Evolutionary conservation across 1,284 basidiomycete genomes (phyloP), one percentile per base, ranked within the genome.

Genomic region (Xerocomus nothofagi): DNA sequence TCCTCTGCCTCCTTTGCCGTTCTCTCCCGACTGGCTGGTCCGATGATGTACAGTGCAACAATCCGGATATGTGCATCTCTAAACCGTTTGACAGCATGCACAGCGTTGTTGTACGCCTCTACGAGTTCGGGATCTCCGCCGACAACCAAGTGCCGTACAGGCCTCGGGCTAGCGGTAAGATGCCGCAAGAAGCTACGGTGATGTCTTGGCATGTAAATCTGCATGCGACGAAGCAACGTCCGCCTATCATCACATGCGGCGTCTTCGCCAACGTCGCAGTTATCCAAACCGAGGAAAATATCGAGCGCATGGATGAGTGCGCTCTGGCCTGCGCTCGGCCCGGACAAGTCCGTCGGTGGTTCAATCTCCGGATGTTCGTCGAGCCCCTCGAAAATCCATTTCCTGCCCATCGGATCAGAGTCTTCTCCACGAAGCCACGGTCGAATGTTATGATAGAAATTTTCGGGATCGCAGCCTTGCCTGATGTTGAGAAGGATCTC

Each of bases 341-440:
- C 94, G 0, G 89, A 89, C 44, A 91, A 81, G 60, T 89, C 79
- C 1, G 71, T 76, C 3, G 86, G 85, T 43, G 72, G 62, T 20
- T 62, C 62, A 11, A 83, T 68, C 9, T 71, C 72, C n/a, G 75
- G 70, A 51, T 77, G 67, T 23, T 76, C 73, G 15, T 84, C 78
- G 4, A 90, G 70, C 14, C 92, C 92, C 54, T 93, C 84, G 60
- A 92, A 97, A 7, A 80, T 62, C 94, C 95, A 99, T 39, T 78
- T 80, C 12, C 80, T 70, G 31, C 73, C 65, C 10, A 73, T 71
- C 4, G 76, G 69, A 56, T 82, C 81, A 2, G 86, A 84, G 64
- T 94, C 91, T 27, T 83, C 82, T 4, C 94, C 95, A 21, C 84
- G 79, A 73, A 98, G 93, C 94, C 95, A 98, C 0, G 94, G 95